phyloP scores from a whole-genome alignment of 345 rosid species.

The Microcos paniculata region DNA sequence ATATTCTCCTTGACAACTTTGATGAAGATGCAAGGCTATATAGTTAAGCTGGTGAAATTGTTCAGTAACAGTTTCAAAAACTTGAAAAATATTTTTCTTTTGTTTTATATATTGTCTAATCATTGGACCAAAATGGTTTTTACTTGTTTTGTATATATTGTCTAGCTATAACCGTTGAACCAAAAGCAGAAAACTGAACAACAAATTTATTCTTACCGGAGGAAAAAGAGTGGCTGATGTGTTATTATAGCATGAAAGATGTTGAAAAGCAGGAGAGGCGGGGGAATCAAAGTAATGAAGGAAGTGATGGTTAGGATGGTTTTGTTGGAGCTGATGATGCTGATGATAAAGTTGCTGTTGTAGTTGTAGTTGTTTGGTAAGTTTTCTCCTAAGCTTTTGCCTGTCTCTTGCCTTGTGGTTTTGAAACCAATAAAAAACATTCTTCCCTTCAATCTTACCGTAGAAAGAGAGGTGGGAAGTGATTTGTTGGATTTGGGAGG shows the following conservation, averaged over 20 bases:
- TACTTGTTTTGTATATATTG: no score
- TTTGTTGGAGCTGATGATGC: slow-evolving; percentile 21
- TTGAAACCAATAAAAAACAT: slow-evolving; percentile 96
- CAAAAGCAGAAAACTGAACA: neutral
- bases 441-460: slow-evolving; percentile 90
- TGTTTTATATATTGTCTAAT: neutral
- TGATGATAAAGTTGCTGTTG: slow-evolving; percentile 44
- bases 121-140: neutral
- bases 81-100: neutral
- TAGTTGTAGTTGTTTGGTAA: slow-evolving; percentile 61
- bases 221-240: slow-evolving; percentile 29
- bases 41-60: neutral
- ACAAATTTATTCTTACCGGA: slow-evolving; percentile 32
- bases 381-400: slow-evolving; percentile 67
- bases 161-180: neutral
- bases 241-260: slow-evolving; percentile 21
- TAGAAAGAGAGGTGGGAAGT: slow-evolving; percentile 71
- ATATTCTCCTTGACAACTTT: neutral
- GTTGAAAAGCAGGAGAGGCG: slow-evolving; percentile 22
- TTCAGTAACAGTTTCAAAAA: neutral
- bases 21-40: neutral
- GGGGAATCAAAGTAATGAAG: slow-evolving; percentile 39
- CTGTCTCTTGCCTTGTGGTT: slow-evolving; percentile 97
- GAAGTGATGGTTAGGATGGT: slow-evolving; percentile 27
- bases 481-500: slow-evolving; percentile 82